Percentiles rank a stretch among this genome's conserved stretches.
phyloP scores from a whole-genome alignment of 495 filamentous ascomycete species.

The Penicillium cataractarum region DNA sequence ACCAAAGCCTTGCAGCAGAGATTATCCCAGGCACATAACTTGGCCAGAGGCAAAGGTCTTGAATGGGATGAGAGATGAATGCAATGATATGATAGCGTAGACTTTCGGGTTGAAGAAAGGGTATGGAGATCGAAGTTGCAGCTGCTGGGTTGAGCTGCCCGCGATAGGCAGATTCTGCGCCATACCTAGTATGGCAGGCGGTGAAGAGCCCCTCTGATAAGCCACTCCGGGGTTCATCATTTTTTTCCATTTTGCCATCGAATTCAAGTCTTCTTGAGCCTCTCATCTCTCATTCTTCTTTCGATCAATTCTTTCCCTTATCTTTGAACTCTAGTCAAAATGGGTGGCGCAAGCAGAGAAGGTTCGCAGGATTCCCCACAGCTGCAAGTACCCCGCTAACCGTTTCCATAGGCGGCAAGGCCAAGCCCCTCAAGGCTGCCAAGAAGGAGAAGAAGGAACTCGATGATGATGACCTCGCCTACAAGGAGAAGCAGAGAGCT shows the following conservation, averaged over 20 bases:
- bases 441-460: conserved; percentile 78
- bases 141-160: background rate
- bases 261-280: conserved; percentile 8
- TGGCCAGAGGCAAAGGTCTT: conserved; percentile 4
- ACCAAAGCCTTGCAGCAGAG: conserved; percentile 35
- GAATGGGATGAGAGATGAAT: background rate
- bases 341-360: conserved; percentile 73
- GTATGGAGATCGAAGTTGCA: background rate
- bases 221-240: conserved; percentile 7
- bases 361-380: conserved; percentile 39
- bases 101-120: conserved; percentile 8
- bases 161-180: conserved; percentile 3
- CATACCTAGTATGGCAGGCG: conserved; percentile 14
- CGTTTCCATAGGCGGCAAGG: conserved; percentile 69
- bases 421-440: conserved; percentile 78
- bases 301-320: conserved; percentile 8
- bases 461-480: conserved; percentile 77
- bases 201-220: conserved; percentile 17
- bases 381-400: conserved; percentile 3
- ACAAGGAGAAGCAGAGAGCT: conserved; percentile 71
- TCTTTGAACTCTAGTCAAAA: conserved; percentile 35
- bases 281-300: conserved; percentile 15
- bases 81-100: background rate
- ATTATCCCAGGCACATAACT: conserved; percentile 28
- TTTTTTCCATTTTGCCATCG: conserved; percentile 30